A percentile compares a stretch with the other conserved stretches of the same genome.
Evolutionary conservation across 768 basidiomycete genomes (phyloP).

Genomic region (Udeniomyces megalosporus): DNA sequence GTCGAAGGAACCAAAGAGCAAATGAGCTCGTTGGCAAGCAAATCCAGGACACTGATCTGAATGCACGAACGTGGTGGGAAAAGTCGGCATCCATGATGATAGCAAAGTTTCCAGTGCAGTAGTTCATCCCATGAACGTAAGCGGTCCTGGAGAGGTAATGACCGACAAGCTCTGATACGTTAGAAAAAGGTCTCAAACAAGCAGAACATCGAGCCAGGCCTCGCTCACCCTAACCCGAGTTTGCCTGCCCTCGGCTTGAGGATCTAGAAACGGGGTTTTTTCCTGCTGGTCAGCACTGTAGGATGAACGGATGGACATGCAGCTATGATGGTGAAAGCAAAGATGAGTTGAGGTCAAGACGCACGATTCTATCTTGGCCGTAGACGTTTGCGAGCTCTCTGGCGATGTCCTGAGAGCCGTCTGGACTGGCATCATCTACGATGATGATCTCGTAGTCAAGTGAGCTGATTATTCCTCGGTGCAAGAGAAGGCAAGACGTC

Average conservation of each 20-base stretch:
- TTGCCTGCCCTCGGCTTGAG: slow-evolving; percentile 78
- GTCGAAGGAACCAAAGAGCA: neutral
- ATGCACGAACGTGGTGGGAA: slow-evolving; percentile 63
- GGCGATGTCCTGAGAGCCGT: slow-evolving; percentile 81
- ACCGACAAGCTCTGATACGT: no score
- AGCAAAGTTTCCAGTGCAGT: slow-evolving; percentile 78
- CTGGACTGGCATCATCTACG: slow-evolving; percentile 83
- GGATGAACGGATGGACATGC: neutral
- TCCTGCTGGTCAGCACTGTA: no score
- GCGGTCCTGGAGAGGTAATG: slow-evolving; percentile 45
- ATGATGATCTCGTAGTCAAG: slow-evolving; percentile 77
- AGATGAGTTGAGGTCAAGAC: slow-evolving; percentile 20
- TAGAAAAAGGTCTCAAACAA: neutral
- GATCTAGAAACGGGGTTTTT: slow-evolving; percentile 41
- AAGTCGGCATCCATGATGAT: slow-evolving; percentile 97
- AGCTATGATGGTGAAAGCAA: neutral
- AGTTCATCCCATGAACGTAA: slow-evolving; percentile 80
- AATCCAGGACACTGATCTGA: no score
- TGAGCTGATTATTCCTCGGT: neutral
- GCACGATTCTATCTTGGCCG: slow-evolving; percentile 67
- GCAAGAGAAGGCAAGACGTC: neutral
- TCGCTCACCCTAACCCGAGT: slow-evolving; percentile 63
- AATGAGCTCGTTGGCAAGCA: neutral
- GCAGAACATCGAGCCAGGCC: neutral
- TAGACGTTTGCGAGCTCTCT: slow-evolving; percentile 58